phyloP scores from a whole-genome alignment of 352 stramenopile species.

The Pythium sp. region DNA sequence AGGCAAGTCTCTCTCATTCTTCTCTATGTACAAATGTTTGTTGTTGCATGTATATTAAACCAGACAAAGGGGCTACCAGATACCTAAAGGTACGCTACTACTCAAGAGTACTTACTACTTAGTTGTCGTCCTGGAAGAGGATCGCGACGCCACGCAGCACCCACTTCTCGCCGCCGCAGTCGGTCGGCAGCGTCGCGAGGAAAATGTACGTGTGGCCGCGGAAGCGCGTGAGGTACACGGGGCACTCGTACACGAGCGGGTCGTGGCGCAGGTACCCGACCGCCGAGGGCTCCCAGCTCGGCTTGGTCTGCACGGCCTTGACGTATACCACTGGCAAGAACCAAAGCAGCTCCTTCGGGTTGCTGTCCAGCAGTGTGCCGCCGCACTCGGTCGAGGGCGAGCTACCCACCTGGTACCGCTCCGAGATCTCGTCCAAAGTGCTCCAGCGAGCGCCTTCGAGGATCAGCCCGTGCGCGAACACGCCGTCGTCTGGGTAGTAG shows the following conservation, averaged over 20 bases:
- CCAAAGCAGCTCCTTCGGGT: constrained; percentile 95
- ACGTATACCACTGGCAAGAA: constrained; percentile 94
- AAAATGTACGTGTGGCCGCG: constrained; percentile 96
- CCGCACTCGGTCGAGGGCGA: constrained; percentile 83
- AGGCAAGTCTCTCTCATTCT: not conserved
- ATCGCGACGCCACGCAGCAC: constrained; percentile 92
- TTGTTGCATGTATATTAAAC: not conserved
- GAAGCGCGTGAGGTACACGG: constrained; percentile 97
- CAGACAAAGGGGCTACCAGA: not conserved
- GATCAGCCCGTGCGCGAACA: constrained; percentile 95
- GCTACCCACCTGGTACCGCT: constrained; percentile 82
- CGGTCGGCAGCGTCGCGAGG: constrained; percentile 93
- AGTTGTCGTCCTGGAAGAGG: constrained; percentile 95
- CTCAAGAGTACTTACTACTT: constrained; percentile 14
- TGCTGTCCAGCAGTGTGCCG: constrained; percentile 91
- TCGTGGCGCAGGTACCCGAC: constrained; percentile 95
- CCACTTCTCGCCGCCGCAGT: constrained; percentile 92
- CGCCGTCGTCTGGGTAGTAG: constrained; percentile 88
- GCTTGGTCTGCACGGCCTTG: constrained; percentile 93
- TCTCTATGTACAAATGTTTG: not conserved
- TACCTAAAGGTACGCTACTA: too few species aligned
- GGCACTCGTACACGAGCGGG: constrained; percentile 93
- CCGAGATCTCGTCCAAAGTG: constrained; percentile 85
- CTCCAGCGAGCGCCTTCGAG: constrained; percentile 95
- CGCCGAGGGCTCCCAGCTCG: constrained; percentile 92